Percentiles rank a stretch among this genome's conserved stretches.
phyloP scores from a whole-genome alignment of 345 rosid genomes.

The Luvunga scandens region DNA sequence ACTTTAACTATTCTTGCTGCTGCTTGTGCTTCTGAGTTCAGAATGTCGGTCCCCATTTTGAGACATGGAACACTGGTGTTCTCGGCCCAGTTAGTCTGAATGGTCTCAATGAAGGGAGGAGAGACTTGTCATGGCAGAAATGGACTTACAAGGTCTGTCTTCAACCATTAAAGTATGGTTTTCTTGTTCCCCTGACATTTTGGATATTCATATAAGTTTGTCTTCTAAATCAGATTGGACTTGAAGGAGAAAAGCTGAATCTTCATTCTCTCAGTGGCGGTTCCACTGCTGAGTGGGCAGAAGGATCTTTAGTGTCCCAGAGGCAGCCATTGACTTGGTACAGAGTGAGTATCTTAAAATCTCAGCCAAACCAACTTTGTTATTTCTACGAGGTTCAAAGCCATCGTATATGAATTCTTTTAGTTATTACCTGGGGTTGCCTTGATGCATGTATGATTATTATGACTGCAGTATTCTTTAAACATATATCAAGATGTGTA shows the following conservation, averaged over 20 bases:
- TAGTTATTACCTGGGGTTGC: not conserved
- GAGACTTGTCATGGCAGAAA: constrained; percentile 94
- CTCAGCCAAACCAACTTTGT: not conserved
- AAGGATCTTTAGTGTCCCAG: constrained; percentile 68
- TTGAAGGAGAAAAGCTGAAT: constrained; percentile 83
- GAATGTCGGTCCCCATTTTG: constrained; percentile 99
- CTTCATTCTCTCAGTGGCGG: constrained; percentile 91
- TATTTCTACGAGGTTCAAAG: not conserved
- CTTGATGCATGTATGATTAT: not conserved
- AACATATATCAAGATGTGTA: not conserved
- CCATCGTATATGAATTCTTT: not conserved
- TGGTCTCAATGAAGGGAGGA: constrained; percentile 76
- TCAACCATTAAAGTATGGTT: not conserved
- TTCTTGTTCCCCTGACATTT: not conserved
- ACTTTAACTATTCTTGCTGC: constrained; percentile 14
- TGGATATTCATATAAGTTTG: not conserved
- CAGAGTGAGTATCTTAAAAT: constrained; percentile 50
- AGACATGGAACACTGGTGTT: constrained; percentile 96
- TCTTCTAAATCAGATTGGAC: constrained; percentile 64
- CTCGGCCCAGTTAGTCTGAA: constrained; percentile 84
- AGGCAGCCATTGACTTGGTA: constrained; percentile 94
- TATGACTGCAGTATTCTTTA: not conserved
- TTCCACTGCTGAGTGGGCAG: constrained; percentile 87
- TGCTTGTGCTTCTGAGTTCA: constrained; percentile 29
- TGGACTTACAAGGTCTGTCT: constrained; percentile 89